phyloP scores from a whole-genome alignment of 2,329 filamentous ascomycete genomes.

The Epichloe coenophiala region DNA sequence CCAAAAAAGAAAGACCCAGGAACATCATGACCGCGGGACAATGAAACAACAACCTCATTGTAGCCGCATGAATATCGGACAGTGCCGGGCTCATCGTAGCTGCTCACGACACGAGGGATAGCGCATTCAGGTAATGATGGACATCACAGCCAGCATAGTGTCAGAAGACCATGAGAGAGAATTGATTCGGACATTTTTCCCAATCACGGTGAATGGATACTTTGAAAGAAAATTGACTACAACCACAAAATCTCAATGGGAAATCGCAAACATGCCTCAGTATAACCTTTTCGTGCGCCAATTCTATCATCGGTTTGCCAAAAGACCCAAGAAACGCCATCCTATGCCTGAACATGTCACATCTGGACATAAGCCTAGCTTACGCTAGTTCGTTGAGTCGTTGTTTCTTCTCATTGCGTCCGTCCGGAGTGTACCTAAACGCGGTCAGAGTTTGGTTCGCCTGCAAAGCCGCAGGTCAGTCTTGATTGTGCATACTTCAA shows the following conservation, averaged over 20 bases:
- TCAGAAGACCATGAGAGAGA: too few species aligned
- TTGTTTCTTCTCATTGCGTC: slow-evolving; percentile 48
- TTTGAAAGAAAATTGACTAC: not conserved
- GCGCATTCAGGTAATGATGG: too few species aligned
- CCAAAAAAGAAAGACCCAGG: not conserved
- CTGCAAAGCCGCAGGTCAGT: not conserved
- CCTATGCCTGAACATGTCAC: slow-evolving; percentile 14
- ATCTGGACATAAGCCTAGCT: slow-evolving; percentile 2
- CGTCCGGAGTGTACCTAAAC: slow-evolving; percentile 46
- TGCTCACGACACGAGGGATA: too few species aligned
- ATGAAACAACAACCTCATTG: too few species aligned
- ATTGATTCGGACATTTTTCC: too few species aligned
- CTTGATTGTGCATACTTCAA: slow-evolving; percentile 52
- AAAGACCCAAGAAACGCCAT: slow-evolving; percentile 19
- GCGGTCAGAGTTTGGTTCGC: not conserved
- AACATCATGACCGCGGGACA: too few species aligned
- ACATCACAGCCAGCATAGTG: too few species aligned
- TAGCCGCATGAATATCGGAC: too few species aligned
- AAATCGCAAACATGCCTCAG: not conserved
- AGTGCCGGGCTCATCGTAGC: too few species aligned
- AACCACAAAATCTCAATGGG: not conserved
- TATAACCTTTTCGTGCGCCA: slow-evolving; percentile 15
- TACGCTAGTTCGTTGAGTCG: slow-evolving; percentile 23
- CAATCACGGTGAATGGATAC: too few species aligned
- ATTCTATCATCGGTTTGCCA: slow-evolving; percentile 7